A percentile compares a stretch with the other conserved stretches of the same genome.
Conservation (phyloP, 768 basidiomycete species). For the Mycena vulgaris region DNA sequence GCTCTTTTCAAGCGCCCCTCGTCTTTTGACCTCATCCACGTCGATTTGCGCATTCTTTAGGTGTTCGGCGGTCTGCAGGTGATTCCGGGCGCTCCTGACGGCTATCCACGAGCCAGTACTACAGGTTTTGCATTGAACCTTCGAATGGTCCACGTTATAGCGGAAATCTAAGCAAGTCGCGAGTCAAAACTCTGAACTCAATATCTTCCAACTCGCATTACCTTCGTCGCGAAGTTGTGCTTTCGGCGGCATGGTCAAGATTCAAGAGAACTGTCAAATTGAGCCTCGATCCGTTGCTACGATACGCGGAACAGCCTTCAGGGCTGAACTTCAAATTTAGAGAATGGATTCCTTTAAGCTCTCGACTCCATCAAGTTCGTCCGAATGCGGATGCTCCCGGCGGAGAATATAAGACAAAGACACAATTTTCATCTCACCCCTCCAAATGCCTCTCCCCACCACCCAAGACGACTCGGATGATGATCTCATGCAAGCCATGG, state of each 20-base stretch:
- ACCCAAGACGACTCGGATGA: background rate
- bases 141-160: background rate
- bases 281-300: background rate
- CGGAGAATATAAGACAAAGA: background rate
- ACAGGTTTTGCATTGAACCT: constrained; percentile 5
- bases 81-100: background rate
- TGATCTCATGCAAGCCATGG: background rate
- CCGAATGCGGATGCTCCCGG: constrained; percentile 7
- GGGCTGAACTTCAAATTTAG: background rate
- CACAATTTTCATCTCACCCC: background rate
- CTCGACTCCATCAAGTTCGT: background rate
- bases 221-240: background rate
- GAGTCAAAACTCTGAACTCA: background rate
- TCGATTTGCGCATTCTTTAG: background rate
- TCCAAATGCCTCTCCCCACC: background rate
- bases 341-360: background rate
- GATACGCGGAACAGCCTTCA: constrained; percentile 3
- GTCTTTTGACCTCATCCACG: background rate
- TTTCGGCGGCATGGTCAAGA: constrained; percentile 6
- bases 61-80: background rate
- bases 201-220: background rate
- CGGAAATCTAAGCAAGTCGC: background rate
- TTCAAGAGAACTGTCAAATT: background rate
- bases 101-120: background rate
- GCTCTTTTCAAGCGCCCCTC: background rate